Percentiles rank a stretch among this genome's conserved stretches.
Conservation (phyloP, 192 early-diverging fungal species). For the Piromyces sp. region DNA sequence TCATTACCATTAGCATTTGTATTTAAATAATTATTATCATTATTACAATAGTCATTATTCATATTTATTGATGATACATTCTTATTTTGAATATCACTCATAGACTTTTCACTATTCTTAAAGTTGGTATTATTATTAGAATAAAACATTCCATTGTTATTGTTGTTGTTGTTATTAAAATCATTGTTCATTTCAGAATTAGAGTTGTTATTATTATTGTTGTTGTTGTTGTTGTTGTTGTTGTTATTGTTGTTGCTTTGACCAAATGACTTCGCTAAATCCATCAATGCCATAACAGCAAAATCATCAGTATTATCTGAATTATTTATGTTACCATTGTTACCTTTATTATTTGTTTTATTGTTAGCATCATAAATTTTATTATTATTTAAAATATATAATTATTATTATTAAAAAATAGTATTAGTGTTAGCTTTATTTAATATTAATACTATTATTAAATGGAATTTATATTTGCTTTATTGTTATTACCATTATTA, state of each 20-base stretch:
- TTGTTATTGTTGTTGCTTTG: background rate
- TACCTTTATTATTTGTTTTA: background rate
- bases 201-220: too few species aligned
- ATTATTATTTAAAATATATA: background rate
- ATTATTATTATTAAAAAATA: too few species aligned
- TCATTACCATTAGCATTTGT: too few species aligned
- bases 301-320: background rate
- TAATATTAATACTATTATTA: background rate
- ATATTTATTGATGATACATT: background rate
- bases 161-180: background rate
- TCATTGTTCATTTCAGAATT: background rate
- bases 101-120: background rate
- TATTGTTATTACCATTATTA: background rate
- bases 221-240: too few species aligned
- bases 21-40: too few species aligned
- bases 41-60: background rate
- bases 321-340: background rate
- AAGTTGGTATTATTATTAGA: background rate
- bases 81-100: background rate
- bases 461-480: too few species aligned
- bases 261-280: background rate
- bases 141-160: background rate
- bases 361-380: background rate
- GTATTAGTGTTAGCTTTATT: too few species aligned
- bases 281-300: background rate